Evolutionary conservation across 805 yeast species (phyloP).

Genomic region (Saturnispora mendoncae): DNA sequence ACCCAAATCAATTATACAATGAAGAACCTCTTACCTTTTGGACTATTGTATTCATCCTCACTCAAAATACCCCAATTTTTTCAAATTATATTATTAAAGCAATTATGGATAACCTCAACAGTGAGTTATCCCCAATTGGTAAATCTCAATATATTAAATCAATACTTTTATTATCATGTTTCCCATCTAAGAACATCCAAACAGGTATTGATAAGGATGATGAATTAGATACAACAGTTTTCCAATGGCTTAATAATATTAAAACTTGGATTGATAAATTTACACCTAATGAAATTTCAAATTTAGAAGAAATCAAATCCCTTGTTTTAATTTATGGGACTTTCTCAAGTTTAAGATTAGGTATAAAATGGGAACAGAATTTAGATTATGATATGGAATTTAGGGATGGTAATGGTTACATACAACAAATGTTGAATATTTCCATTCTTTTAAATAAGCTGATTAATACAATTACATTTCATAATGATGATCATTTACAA

Average conservation of each 20-base stretch:
- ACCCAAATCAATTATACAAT: slow-evolving; percentile 17
- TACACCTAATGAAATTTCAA: slow-evolving; percentile 10
- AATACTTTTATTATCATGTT: slow-evolving; percentile 21
- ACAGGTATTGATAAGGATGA: slow-evolving; percentile 12
- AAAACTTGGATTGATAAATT: slow-evolving; percentile 15
- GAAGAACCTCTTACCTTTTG: slow-evolving; percentile 26
- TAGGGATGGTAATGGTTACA: slow-evolving; percentile 13
- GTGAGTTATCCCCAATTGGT: neutral
- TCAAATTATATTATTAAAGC: slow-evolving; percentile 14
- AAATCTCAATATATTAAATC: slow-evolving; percentile 16
- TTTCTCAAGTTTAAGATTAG: slow-evolving; percentile 21
- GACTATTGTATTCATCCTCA: slow-evolving; percentile 23
- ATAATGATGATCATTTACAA: slow-evolving; percentile 1
- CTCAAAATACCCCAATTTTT: slow-evolving; percentile 15
- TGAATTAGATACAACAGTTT: slow-evolving; percentile 17
- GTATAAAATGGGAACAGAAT: slow-evolving; percentile 21
- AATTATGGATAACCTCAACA: slow-evolving; percentile 7
- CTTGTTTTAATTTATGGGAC: slow-evolving; percentile 23
- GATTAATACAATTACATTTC: slow-evolving; percentile 19
- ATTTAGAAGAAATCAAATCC: slow-evolving; percentile 20
- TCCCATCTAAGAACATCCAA: slow-evolving; percentile 17
- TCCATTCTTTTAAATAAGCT: slow-evolving; percentile 16
- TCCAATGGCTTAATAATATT: slow-evolving; percentile 20
- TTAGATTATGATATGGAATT: slow-evolving; percentile 16
- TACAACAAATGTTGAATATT: slow-evolving; percentile 18